Base-by-base conservation (phyloP, 345 rosid species). In the Nasturtium officinale region DNA sequence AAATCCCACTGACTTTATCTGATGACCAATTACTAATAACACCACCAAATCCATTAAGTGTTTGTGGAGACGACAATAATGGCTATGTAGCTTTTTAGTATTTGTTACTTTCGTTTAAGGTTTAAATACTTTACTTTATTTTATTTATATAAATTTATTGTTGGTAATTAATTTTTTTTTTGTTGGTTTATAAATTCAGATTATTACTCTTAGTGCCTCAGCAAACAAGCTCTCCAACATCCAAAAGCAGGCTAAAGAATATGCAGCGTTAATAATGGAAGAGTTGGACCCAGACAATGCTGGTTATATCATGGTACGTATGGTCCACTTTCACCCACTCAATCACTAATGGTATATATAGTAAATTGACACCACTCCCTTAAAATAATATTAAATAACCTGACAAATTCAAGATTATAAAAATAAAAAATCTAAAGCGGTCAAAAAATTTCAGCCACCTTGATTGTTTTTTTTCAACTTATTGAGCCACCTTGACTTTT, bases 241-340 rank as follows among this genome's bases (percentile, higher is more conserved):
- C 66, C 96, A 90, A 83, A 90, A 88, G 72, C 98, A 92, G 67
- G 87, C 98, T 2, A 57, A 83, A 40, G 98, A 92, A 51, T 90
- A 90, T 75, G 90, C 98, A 3, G 96, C 96, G 1, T 65, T 88
- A 46, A 90, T 89, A 64, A 89, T 92, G 96, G 98, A 92, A 84
- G 94, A 89, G 70, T 52, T 91, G 66, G 97, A 91, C 81, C 96
- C 88, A 3, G 92, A 89, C n/a, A 85, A 88, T 59, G 75, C 55
- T 74, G 98, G 96, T 8, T 90, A 83, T 85, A 92, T 92, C 54
- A 84, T 89, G 96, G 94, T 89, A 83, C 32, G 62, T 68, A 21
- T 64, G 54, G 51, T 47, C 75, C 75, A 54, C 63, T 28, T 62
- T 46, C 38, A 17, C 40, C 69, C 48, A 67, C 73, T 42, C 47